Evolutionary conservation across 208 protist species (phyloP), one percentile per base, ranked within the genome.

Genomic region (Angomonas ambiguus): DNA sequence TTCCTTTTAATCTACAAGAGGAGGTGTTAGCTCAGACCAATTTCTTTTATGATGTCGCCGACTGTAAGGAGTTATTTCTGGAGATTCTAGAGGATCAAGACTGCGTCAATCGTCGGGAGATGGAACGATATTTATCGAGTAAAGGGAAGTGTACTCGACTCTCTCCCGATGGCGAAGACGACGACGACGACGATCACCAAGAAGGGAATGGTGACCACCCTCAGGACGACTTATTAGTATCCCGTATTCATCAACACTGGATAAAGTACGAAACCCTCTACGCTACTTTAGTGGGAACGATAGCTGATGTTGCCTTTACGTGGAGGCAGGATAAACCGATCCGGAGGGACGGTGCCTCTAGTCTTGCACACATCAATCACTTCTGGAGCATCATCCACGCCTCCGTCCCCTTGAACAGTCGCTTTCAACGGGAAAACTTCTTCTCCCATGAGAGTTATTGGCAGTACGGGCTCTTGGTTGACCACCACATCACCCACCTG

Each of bases 401-500:
- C 34, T 59, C 72, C 2, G 71, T 88, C 41, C 85, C 85, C 18
- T 49, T 27, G 10, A 82, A 87, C 53, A 71, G 66, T 10, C 83
- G 82, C 65, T 94, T 92, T 53, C 62, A 74, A 51, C 72, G 80
- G 1, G 58, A 70, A n/a, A 72, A 78, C 64, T 91, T 91, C 53
- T 28, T 49, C 18, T 72, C 68, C 58, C 77, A 89, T 51, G 68
- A 64, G 3, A 74, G 79, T 38, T 78, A 85, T 57, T 94, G 85
- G 85, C 88, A 94, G 76, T 88, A 86, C 76, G 74, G 76, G 13
- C 73, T 94, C 31, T 80, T 94, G 1, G 72, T 80, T 25, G 85
- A 92, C 48, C 72, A 83, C 67, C 87, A 92, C 76, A 76, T 83
- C 25, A 92, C 88, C 24, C 74, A 88, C 53, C 65, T 88, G 65